phyloP scores from a whole-genome alignment of 2,329 filamentous ascomycete species.

The Trichoderma sp. region DNA sequence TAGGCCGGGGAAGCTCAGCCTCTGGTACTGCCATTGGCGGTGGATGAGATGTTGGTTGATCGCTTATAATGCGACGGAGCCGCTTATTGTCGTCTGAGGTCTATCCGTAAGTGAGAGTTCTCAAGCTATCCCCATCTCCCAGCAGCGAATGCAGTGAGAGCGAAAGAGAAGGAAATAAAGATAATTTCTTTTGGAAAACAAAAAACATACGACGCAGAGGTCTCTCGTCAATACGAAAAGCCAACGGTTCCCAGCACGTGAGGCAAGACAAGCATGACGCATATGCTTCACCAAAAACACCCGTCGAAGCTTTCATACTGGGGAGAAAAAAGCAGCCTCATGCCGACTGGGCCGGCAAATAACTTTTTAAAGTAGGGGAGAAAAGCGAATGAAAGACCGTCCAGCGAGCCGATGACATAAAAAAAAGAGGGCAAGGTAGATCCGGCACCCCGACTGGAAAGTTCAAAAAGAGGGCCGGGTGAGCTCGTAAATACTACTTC shows the following conservation, averaged over 20 bases:
- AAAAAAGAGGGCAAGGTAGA: conserved; percentile 18
- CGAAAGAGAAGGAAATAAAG: neutral
- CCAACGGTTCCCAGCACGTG: conserved; percentile 47
- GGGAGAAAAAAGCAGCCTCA: conserved; percentile 22
- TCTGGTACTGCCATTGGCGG: conserved; percentile 32
- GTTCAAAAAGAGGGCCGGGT: conserved; percentile 22
- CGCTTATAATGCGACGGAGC: conserved; percentile 30
- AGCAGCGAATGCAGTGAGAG: conserved; percentile 11
- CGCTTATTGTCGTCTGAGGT: conserved; percentile 34
- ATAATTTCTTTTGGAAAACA: conserved; percentile 23
- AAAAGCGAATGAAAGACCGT: conserved; percentile 28
- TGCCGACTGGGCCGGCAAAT: conserved; percentile 23
- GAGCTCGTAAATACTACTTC: conserved; percentile 21
- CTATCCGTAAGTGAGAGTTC: conserved; percentile 34
- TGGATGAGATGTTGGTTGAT: conserved; percentile 34
- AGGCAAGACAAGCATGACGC: conserved; percentile 51
- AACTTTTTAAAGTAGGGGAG: conserved; percentile 22
- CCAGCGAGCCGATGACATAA: conserved; percentile 26
- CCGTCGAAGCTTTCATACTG: conserved; percentile 46
- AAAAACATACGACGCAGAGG: conserved; percentile 41
- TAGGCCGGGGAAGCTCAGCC: conserved; percentile 24
- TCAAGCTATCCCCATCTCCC: conserved; percentile 32
- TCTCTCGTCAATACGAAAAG: conserved; percentile 43
- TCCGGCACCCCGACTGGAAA: conserved; percentile 20
- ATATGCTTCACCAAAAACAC: conserved; percentile 45